phyloP scores from a whole-genome alignment of 1,284 basidiomycete species.

The Pyrrhoderma noxium region DNA sequence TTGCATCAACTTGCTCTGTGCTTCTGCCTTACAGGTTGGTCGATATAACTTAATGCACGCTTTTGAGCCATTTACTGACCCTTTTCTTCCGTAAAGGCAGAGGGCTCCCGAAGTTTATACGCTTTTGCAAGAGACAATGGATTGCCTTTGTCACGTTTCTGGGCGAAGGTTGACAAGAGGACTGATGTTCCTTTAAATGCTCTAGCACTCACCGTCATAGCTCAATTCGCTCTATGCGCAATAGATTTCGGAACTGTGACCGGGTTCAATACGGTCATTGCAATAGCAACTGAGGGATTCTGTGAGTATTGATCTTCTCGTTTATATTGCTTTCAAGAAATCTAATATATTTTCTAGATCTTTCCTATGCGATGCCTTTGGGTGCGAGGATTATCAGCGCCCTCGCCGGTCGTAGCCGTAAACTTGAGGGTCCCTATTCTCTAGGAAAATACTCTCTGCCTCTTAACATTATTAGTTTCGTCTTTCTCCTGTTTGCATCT shows the following conservation, averaged over 20 bases:
- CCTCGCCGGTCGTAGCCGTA: constrained; percentile 9
- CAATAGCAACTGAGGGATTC: constrained; percentile 17
- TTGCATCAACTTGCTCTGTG: constrained; percentile 14
- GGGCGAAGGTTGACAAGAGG: constrained; percentile 13
- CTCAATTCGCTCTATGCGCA: constrained; percentile 15
- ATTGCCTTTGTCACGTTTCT: constrained; percentile 13
- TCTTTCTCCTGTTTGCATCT: constrained; percentile 18
- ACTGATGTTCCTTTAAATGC: constrained; percentile 11
- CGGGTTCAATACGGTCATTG: constrained; percentile 18
- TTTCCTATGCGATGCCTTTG: constrained; percentile 17
- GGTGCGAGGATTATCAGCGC: constrained; percentile 12
- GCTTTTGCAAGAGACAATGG: constrained; percentile 18
- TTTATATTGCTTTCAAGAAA: background rate
- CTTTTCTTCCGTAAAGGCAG: constrained; percentile 1
- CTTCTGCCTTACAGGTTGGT: constrained; percentile 10
- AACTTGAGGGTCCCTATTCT: constrained; percentile 13
- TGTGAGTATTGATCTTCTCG: constrained; percentile 1
- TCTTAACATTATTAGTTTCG: constrained; percentile 12
- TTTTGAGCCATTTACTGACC: background rate
- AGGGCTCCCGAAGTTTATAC: constrained; percentile 17
- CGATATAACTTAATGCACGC: background rate
- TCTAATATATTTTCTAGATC: constrained; percentile 1
- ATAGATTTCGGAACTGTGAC: constrained; percentile 18
- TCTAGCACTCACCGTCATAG: constrained; percentile 13
- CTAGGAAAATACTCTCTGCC: constrained; percentile 9